Evolutionary conservation across 768 basidiomycete genomes (phyloP), one percentile per base, ranked within the genome.

Genomic region (Candolleomyces aberdarensis): DNA sequence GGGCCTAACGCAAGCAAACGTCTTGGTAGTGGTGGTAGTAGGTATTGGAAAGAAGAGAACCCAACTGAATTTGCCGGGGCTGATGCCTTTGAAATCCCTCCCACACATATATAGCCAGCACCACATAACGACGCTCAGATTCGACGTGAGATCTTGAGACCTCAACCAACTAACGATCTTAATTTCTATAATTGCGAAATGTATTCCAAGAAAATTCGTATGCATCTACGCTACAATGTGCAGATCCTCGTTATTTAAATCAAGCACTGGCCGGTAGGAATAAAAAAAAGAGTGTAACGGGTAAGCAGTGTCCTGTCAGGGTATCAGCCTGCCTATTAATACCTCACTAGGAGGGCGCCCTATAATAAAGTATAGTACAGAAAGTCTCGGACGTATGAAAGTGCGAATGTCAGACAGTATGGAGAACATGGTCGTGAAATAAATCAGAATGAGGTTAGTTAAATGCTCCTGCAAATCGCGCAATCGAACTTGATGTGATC

Each of bases 391-490:
- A 41, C 36, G n/a, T 10, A 17, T 49, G 36, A 32, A 32, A 13
- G 31, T 55, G 55, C 29, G 32, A 56, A 57, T 49, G 47, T 26
- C 26, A 26, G 41, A 47, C 54, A 55, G 60, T 61, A 61, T 61
- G 60, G 56, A 46, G 58, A 22, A 59, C 47, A 54, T 55, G 52
- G 48, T 55, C 60, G 60, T 61, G 13, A 47, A 47, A 14, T 44
- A 47, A 22, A 29, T 41, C 22, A 46, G 44, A 64, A 57, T 61
- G 66, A 68, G 62, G 70, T 76, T 80, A 75, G 73, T 88, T 87
- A 93, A 72, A 94, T 92, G 75, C 81, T 89, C 80, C 85, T 85
- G 83, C 93, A 95, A 75, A 95, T 78, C 55, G 86, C 83, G 83
- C 93, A 94, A 64, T 86, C 77, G 69, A 94, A 82, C 26, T 82